Base-by-base conservation (phyloP, 116 monocot genomes). In the Papilionanthe hybrid region DNA sequence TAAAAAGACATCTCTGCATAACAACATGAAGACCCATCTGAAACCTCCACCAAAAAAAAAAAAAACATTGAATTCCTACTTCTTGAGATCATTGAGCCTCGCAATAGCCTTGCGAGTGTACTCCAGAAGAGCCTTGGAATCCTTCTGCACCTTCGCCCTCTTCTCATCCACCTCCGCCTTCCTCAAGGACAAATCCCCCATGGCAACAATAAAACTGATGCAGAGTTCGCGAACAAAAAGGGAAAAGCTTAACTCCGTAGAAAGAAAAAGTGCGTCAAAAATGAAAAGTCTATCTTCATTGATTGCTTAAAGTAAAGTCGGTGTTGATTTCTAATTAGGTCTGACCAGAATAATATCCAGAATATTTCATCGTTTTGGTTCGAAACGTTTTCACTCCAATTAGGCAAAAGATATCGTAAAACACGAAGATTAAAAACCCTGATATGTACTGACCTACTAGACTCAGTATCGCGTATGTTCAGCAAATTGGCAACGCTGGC, bases 51-150 rank as follows among this genome's bases (percentile, higher is more conserved):
- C 1, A 72, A 43, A n/a, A 22, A 42, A 55, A 49, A 29, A 75
- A 63, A 3, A 72, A 11, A 6, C 53, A 22, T 22, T 15, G n/a
- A 29, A 82, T 78, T 76, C 87, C 42, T 84, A 98, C 98, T 91
- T 98, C 75, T 93, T 98, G 43, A 98, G 83, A 68, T 94, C 94
- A 55, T 86, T 87, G 56, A 98, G 94, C 83, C 93, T 98, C 0
- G 91, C 79, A 74, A 98, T 93, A 80, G 98, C 98, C 83, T 94
- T 98, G 72, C 98, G 82, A 37, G 98, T 98, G 85, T 92, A 93
- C 76, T 90, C 98, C 9, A 98, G 87, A 65, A 94, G 90, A 42
- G 82, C 81, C 81, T 94, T 93, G 12, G 98, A 94, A 69, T 98
- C 95, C 79, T 91, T 94, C 76, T 91, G 89, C 75, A 94, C 91